Evolutionary conservation across 2,329 filamentous ascomycete genomes (phyloP).

Genomic region (Elsinoe fawcettii): DNA sequence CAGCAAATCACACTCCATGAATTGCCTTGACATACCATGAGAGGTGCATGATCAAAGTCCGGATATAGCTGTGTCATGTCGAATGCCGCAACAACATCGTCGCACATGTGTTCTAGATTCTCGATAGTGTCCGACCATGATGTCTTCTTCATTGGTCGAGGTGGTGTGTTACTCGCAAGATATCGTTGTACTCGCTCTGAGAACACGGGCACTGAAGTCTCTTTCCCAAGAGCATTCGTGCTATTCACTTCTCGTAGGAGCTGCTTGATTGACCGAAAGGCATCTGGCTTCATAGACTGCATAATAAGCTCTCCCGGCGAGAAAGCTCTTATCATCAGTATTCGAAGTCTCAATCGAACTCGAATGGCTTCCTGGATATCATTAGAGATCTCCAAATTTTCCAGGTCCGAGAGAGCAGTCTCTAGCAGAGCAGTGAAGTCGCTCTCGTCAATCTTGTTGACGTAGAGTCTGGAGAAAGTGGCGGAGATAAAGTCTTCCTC

Average conservation of each 20-base stretch:
- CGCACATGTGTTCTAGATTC: conserved; percentile 62
- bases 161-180: conserved; percentile 87
- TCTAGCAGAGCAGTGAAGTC: conserved; percentile 50
- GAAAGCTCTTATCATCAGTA: conserved; percentile 24
- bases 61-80: conserved; percentile 14
- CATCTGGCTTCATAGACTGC: conserved; percentile 10
- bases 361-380: conserved; percentile 23
- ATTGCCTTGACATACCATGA: conserved; percentile 15
- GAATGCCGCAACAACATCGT: conserved; percentile 57
- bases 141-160: conserved; percentile 76
- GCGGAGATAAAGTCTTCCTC: conserved; percentile 97
- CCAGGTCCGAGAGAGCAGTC: conserved; percentile 47
- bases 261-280: conserved; percentile 22
- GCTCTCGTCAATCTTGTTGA: conserved; percentile 54
- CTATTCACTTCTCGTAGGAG: conserved; percentile 20
- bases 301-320: conserved; percentile 5
- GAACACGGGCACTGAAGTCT: conserved; percentile 65
- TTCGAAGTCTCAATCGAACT: conserved; percentile 57
- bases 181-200: conserved; percentile 86
- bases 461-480: conserved; percentile 71
- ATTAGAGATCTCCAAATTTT: conserved; percentile 13
- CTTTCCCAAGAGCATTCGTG: conserved; percentile 44
- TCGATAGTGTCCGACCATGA: conserved; percentile 62
- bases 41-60: conserved; percentile 10
- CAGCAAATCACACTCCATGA: conserved; percentile 13